Evolutionary conservation across 495 filamentous ascomycete genomes (phyloP), one percentile per base, ranked within the genome.

Genomic region (Bacidia gigantensis): DNA sequence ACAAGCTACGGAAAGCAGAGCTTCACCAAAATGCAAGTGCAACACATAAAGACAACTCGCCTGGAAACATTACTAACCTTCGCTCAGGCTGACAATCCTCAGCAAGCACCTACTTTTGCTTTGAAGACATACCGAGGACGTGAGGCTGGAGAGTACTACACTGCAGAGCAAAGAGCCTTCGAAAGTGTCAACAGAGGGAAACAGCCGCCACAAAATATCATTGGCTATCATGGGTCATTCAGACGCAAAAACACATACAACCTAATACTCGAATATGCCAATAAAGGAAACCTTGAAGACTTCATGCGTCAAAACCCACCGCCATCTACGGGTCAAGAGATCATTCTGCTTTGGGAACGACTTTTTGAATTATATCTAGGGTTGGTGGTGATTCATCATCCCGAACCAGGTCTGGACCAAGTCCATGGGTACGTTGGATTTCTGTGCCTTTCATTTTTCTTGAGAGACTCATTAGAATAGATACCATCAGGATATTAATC

Each of bases 191-290:
- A 39, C 32, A 39, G 49, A 2, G 14, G 43, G 17, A 17, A 7
- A 9, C 49, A 26, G 39, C 2, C 24, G 26, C 52, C 59, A 14
- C 62, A 64, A 46, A n/a, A n/a, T n/a, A 56, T 73, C 17, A 65
- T 70, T 14, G 58, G 49, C 3, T 72, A 67, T 48, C 67, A 67
- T 51, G 70, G 71, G 3, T 65, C 60, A 24, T 72, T 65, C 49
- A 62, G 54, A 47, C 65, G 72, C 22, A 55, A 58, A 35, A 60
- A 51, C 11, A 61, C 55, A 2, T 70, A 57, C 49, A 62, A 67
- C 49, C 56, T 73, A 1, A 51, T 74, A 20, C 61, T 74, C 9
- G 69, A 72, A 52, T 69, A 62, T 55, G 70, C 64, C 1, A 63
- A 71, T 49, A 52, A 58, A 24, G 70, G 70, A 3, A 63, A 59